Evolutionary conservation across 257 asterid species (phyloP), one percentile per base, ranked within the genome.

Genomic region (Paraleonurus japonicus): DNA sequence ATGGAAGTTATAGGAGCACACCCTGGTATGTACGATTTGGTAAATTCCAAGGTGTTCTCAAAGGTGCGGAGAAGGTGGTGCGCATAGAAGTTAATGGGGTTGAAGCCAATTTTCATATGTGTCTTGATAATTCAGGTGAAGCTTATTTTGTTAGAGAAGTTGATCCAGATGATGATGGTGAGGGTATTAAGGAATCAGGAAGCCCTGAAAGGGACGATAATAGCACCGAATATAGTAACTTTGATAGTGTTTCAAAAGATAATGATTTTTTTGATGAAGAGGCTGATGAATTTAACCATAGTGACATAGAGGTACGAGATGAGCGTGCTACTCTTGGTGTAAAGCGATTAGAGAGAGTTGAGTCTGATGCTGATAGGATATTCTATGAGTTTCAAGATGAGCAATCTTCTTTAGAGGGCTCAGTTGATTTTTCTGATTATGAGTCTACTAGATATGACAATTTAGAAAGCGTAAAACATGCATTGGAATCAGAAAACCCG

Each of bases 11-110:
- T 63, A 83, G 96, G 81, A 88, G 91, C 69, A 90, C 96, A 0
- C 98, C 98, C 70, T 92, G 98, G 96, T 90, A 92, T 75, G 96
- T 92, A 7, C 80, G 98, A 6, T 92, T 92, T 61, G 98, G 98
- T 47, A 92, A 92, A 67, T 92, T 92, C 78, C 96, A 90, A 73
- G 98, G 96, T 13, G 96, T 92, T 70, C 91, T 90, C 12, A 90
- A 90, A 77, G 96, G 96, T 69, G 87, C 96, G 0, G 98, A 92
- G 74, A 92, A 92, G 75, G 76, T 88, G 13, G 98, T 92, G 26
- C 79, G 84, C 0, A 85, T 92, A 45, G 96, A 90, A 82, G 98
- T 92, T 64, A 92, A 92, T 78, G 98, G 98, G 0, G 85, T 76
- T 0, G 95, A 92, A 70, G 84, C 92, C 15, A 74, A 84, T 85